Conservation (phyloP, 163 green algal genomes). For the Scenedesmus sp. region DNA sequence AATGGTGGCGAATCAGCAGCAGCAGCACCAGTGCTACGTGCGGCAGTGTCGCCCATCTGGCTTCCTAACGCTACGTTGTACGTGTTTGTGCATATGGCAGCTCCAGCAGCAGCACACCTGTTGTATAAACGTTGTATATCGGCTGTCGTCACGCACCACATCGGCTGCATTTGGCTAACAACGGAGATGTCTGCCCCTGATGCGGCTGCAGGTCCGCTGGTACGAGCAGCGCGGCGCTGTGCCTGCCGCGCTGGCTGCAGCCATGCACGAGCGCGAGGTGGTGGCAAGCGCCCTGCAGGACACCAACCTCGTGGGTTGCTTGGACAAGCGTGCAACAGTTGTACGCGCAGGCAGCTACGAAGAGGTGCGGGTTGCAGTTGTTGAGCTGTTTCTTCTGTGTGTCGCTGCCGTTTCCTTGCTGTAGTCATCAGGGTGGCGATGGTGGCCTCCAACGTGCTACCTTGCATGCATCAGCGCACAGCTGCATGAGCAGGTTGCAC, state of each 20-base stretch:
- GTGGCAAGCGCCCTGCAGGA: conserved; percentile 59
- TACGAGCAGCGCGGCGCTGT: conserved; percentile 57
- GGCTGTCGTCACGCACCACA: too few relatives aligned
- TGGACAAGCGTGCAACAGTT: conserved; percentile 63
- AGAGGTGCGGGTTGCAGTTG: conserved; percentile 58
- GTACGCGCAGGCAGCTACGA: conserved; percentile 56
- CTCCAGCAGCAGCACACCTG: neutral
- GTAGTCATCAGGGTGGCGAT: neutral
- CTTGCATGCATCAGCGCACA: neutral
- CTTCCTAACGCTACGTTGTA: too few relatives aligned
- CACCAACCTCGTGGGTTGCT: conserved; percentile 73
- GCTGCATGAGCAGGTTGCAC: too few relatives aligned
- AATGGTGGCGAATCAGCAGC: too few relatives aligned
- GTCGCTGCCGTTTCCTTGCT: neutral
- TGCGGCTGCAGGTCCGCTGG: conserved; percentile 56
- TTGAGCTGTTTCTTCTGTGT: neutral
- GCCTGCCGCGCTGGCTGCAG: conserved; percentile 1
- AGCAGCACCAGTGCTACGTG: neutral
- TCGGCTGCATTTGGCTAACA: too few relatives aligned
- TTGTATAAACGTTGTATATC: too few relatives aligned
- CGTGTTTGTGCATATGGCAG: neutral
- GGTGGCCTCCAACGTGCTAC: too few relatives aligned
- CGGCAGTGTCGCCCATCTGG: too few relatives aligned
- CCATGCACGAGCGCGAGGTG: conserved; percentile 48
- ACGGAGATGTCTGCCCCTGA: too few relatives aligned